Evolutionary conservation across 345 rosid species (phyloP), one percentile per base, ranked within the genome.

Genomic region (Hibiscus trionum): DNA sequence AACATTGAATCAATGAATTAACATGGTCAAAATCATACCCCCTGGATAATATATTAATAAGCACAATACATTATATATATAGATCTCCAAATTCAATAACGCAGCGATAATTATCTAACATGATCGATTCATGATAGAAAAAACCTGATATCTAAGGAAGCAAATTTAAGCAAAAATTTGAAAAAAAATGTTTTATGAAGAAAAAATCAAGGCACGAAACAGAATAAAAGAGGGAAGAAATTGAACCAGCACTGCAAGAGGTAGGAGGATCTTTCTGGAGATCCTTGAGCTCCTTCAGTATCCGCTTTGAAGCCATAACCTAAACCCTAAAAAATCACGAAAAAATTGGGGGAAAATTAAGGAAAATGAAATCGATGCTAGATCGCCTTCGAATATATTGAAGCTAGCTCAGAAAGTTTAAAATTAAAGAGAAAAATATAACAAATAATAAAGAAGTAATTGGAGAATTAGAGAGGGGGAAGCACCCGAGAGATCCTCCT

Each of bases 201-300:
- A 37, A 37, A 6, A 6, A 37, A 37, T 37, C 42, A 37, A 37
- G 42, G 8, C 42, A 7, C 9, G 42, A 37, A 37, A 7, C 42
- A 37, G 42, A 37, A 37, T 37, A 37, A 37, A 37, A 37, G 42
- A 37, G 42, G 8, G 55, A 57, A 21, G 15, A 69, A 42, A 58
- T 42, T 24, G 42, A 71, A 88, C 91, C 93, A 47, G 93, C 93
- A 80, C 93, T 88, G 84, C 90, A 88, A 31, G 90, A 87, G 5
- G 91, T 87, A 50, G 93, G 93, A 69, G 91, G 93, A 85, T 88
- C 91, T 83, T 88, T 88, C 81, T 88, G 91, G 62, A 88, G 83
- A 82, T 88, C 93, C 57, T 53, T 53, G 21, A 53, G 57, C 57
- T 53, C 57, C 57, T 53, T 53, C 57, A 53, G 5, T 6, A 53